Conservation (phyloP, 257 asterid genomes). For the Gentiana dahurica region DNA sequence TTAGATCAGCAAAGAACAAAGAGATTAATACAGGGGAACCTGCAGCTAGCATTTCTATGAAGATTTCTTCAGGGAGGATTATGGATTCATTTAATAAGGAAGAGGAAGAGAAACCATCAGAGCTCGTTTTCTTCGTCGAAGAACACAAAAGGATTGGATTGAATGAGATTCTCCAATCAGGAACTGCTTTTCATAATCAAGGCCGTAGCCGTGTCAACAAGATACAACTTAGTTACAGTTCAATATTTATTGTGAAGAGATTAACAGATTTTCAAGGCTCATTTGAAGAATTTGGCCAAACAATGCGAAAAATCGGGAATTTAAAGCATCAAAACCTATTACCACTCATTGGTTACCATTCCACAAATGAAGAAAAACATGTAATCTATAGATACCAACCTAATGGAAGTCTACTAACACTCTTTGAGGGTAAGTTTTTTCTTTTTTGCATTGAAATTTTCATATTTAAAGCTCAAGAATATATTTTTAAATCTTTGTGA, state of each 20-base stretch:
- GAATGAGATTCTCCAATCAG: conserved; percentile 36
- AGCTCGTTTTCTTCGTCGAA: conserved; percentile 36
- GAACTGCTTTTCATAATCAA: conserved; percentile 24
- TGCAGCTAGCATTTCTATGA: conserved; percentile 5
- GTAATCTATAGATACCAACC: conserved; percentile 29
- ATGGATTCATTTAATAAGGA: conserved; percentile 4
- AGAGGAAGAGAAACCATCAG: conserved; percentile 16
- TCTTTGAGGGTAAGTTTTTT: conserved; percentile 21
- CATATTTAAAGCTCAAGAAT: no score
- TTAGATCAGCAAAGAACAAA: conserved; percentile 6
- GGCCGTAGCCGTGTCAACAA: conserved; percentile 28
- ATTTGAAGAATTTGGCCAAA: conserved; percentile 22
- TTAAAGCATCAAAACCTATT: conserved; percentile 39
- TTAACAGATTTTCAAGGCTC: conserved; percentile 23
- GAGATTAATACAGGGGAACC: neutral
- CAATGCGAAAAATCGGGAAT: conserved; percentile 30
- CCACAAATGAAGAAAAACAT: conserved; percentile 27
- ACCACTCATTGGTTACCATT: conserved; percentile 30
- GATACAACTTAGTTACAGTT: conserved; percentile 18
- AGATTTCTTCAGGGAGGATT: conserved; percentile 13
- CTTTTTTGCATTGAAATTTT: no score
- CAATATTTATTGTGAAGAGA: conserved; percentile 34
- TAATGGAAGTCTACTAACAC: conserved; percentile 32
- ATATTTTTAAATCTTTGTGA: no score
- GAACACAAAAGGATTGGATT: conserved; percentile 25